Base-by-base conservation (phyloP, 148 eudicot genomes). In the Vaccinium vitisidaea region DNA sequence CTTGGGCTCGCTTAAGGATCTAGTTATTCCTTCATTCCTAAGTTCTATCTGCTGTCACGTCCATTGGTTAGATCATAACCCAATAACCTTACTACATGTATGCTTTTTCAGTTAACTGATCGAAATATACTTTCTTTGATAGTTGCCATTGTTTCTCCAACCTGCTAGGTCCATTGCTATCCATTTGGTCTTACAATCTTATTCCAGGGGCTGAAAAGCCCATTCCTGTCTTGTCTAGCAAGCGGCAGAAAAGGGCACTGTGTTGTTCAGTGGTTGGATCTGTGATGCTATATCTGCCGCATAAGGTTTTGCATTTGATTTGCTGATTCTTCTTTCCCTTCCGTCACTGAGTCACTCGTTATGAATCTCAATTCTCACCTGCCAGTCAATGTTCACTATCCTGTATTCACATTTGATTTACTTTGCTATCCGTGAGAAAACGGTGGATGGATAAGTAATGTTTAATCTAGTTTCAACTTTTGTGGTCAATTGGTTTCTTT, bases 401-500 rank as follows among this genome's bases (percentile, higher is more conserved):
- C 1, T 25, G 61, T n/a, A 53, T 6, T 14, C 81, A 8, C 81
- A 54, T 46, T 79, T 79, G 65, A 54, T 32, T 54, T 54, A 19
- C 14, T 32, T 18, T 53, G 13, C 15, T 54, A 36, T 11, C 6
- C 9, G 10, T 80, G 25, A 18, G 23, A 8, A 39, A 61, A 5
- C 73, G 1, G 54, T 9, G 5, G 32, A 18, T 67, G 5, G 18
- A 18, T 78, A 63, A 49, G 15, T 30, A n/a, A 59, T 83, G 80
- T 32, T 80, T 69, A 43, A 49, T 81, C 58, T n/a, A 67, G 43
- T 70, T 8, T 63, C 21, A 39, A 59, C n/a, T 54, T 54, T 67
- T 49, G 8, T 65, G 61, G 56, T 27, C 36, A 25, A 23, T 61
- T 80, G 27, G 19, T 61, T 87, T 88, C 82, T 85, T 84, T 52